A percentile compares a stretch with the other conserved stretches of the same genome.
These are phyloP conservation scores for Pseudogymnoascus sp. DNA, from an alignment of 2,329 filamentous ascomycete species.

Conservation along the genomic window DNA sequence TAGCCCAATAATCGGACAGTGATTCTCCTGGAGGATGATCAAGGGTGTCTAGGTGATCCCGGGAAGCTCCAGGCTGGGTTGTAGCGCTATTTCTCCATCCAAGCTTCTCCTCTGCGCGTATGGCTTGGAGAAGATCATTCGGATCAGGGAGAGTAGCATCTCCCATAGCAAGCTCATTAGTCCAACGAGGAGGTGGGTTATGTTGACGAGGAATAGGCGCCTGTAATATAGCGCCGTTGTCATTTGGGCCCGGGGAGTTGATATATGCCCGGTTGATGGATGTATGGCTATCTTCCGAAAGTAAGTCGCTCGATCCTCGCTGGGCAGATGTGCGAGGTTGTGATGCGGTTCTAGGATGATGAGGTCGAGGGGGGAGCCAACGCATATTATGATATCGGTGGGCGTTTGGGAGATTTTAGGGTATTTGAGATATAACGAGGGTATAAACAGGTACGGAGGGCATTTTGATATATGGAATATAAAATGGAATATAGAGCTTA, in stretches of 20 bases:
- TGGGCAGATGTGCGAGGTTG: not conserved
- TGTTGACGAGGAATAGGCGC: not conserved
- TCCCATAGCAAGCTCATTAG: not conserved
- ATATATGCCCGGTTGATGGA: not conserved
- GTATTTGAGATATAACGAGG: not conserved
- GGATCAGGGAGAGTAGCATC: not conserved
- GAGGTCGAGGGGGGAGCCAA: not conserved
- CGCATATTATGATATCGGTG: not conserved
- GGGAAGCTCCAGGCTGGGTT: not conserved
- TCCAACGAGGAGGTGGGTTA: not conserved
- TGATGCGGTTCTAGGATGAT: not conserved
- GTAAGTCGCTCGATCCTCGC: not conserved
- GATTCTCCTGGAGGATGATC: not conserved
- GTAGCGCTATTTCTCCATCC: not conserved
- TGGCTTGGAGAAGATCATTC: not conserved
- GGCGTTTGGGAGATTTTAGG: not conserved
- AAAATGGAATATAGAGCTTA: not conserved
- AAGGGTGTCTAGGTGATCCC: not conserved
- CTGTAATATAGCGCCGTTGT: not conserved
- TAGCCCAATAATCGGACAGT: not conserved
- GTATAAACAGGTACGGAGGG: not conserved
- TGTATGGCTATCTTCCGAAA: not conserved
- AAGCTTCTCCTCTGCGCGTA: not conserved
- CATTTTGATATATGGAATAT: not conserved
- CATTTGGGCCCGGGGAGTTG: not conserved